Base-by-base conservation (phyloP, 2,329 filamentous ascomycete genomes). In the Fusarium brevicatenulatum region DNA sequence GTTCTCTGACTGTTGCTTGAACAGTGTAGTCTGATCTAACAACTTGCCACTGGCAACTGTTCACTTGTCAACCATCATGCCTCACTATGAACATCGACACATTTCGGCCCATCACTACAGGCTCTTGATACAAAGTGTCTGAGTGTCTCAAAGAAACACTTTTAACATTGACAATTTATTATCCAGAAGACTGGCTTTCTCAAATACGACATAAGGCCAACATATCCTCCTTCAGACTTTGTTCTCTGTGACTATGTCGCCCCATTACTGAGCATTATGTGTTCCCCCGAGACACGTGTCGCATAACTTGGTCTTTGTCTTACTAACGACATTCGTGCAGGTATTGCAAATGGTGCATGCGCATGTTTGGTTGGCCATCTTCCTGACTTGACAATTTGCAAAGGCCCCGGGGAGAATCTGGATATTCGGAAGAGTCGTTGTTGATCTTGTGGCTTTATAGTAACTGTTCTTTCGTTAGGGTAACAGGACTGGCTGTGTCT, bases 91-190 rank as follows among this genome's bases (percentile, higher is more conserved):
- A 37, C 23, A 19, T 5, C 9, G 2, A 12, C 4, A 21, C 23
- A 11, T 6, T 19, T 25, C 7, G 11, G 13, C 0, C 4, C 21
- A 3, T 15, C 6, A 16, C 13, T 16, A 16, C 7, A 21, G 1
- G 5, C 8, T 4, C 2, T 19, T 10, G 0, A 19, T 4, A 19
- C 2, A 23, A 34, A 18, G 21, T 0, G 2, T 2, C 0, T 0
- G 4, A n/a, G 1, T 8, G 0, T 30, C 9, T 16, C 4, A 9
- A 18, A 5, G 1, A 2, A 9, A 7, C 5, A 13, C 25, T 25
- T 25, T 25, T 25, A 25, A 25, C 5, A 25, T 25, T 25, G 25
- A 25, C 25, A 25, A 25, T 25, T 25, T 25, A 25, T 25, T 25
- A 25, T 25, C 25, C 25, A 25, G 25, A 25, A 25, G 25, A 25